Evolutionary conservation across 345 rosid genomes (phyloP), one percentile per base, ranked within the genome.

Genomic region (Hibiscus syriacus): DNA sequence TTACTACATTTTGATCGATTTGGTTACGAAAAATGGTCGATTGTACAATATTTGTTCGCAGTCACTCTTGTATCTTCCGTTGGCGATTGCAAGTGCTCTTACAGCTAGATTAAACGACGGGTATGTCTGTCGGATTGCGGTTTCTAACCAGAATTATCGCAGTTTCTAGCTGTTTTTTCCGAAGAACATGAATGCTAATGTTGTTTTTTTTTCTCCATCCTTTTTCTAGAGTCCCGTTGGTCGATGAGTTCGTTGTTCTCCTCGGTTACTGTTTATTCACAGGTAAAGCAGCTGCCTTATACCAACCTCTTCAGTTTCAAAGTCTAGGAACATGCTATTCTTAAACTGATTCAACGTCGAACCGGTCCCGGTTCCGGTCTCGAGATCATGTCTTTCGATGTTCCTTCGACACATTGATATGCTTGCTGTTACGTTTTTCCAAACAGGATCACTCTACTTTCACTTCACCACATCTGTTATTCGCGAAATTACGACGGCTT

Each of bases 391-490:
- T 23, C 56, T n/a, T 19, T 49, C 17, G 23, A 10, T 4, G 0
- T 60, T 30, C 30, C 19, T 16, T 29, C 23, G 10, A 11, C 25
- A 36, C 20, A 20, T 4, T 38, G 22, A 36, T 11, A 36, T 11
- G 29, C 34, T 7, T 57, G 1, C 41, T 34, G 11, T 34, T 34
- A n/a, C n/a, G n/a, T n/a, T n/a, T n/a, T n/a, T n/a, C 76, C 45
- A 54, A 60, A 57, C 69, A 95, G 99, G 20, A 49, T 78, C 83
- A 41, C 85, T 95, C 58, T 95, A 92, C 79, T 56, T 92, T 66
- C 97, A 95, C 80, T 87, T 92, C 69, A 92, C 99, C 9, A 86
- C 94, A 43, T 86, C 99, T 7, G 98, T 95, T 71, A 83, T 95
- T 72, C 88, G 88, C 75, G 99, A 95, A 73, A 95, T 95, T 75